Evolutionary conservation across 108 stramenopile genomes (phyloP), one percentile per base, ranked within the genome.

Genomic region (Halocafeteria seosinensis): DNA sequence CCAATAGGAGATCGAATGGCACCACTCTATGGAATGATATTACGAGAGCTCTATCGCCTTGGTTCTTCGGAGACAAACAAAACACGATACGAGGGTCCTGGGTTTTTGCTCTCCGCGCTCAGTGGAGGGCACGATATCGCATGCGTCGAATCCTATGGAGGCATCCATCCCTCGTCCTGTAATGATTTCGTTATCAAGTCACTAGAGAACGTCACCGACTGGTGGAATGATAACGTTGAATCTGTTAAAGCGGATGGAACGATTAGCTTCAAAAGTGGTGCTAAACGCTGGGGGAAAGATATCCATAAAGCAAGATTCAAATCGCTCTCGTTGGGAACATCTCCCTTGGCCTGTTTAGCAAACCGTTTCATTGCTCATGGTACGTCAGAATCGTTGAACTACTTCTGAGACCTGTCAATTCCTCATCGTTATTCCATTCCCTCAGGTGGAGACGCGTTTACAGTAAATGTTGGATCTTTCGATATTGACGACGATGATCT

Each of bases 291-390:
- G 66, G 66, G 66, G 35, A 4, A 17, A 3, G 65, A 60, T 9
- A 21, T 66, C 38, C 66, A 67, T 50, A 26, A 32, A 34, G 52
- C 37, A 0, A 9, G 13, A 29, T 67, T 67, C 26, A 3, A 31
- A 28, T 30, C 27, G 21, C 23, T 23, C 12, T 5, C 61, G 2
- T 37, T 67, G 61, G 63, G 27, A 1, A 13, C 3, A 33, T 27
- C 66, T 1, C 59, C 66, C 6, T 27, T 67, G 9, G 37, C 13
- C 33, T 67, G 66, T 31, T 23, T 67, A 28, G 65, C 63, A 9
- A 17, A 34, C 4, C 66, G 66, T 6, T 13, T 21, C 2, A 34
- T 61, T 32, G 29, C 34, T 30, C 66, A 67, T 23, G 66, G 66
- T n/a, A n/a, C n/a, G n/a, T n/a, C n/a, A n/a, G n/a, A n/a, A n/a